Percentiles rank a stretch among this genome's conserved stretches.
phyloP scores from a whole-genome alignment of 164 flowering plant genomes.

The Liquidambar formosana region DNA sequence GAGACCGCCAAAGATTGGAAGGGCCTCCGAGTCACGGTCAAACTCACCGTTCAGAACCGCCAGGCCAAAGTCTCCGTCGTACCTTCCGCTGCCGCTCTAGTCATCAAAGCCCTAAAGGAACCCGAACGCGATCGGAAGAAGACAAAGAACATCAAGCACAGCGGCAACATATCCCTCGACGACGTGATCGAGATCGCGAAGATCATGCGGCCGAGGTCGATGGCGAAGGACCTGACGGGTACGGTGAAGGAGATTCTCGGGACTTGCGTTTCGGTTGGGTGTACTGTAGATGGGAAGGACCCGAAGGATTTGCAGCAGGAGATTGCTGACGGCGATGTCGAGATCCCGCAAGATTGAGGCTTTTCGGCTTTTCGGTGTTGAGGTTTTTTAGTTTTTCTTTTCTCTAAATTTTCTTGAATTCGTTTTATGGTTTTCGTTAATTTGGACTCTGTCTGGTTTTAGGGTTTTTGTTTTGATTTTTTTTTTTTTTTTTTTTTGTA shows the following conservation, averaged over 20 bases:
- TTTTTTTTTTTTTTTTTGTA: too few relatives aligned
- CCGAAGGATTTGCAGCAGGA: slow-evolving; percentile 39
- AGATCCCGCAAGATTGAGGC: slow-evolving; percentile 18
- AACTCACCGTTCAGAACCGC: slow-evolving; percentile 25
- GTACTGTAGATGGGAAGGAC: slow-evolving; percentile 34
- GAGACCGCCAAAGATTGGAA: slow-evolving; percentile 31
- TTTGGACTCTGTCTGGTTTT: too few relatives aligned
- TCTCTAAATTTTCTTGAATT: too few relatives aligned
- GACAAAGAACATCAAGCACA: slow-evolving; percentile 27
- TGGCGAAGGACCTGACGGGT: slow-evolving; percentile 35
- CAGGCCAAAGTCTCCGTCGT: slow-evolving; percentile 27
- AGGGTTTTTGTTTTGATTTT: too few relatives aligned
- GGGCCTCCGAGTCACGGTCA: slow-evolving; percentile 26
- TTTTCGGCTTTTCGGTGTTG: too few relatives aligned
- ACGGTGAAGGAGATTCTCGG: slow-evolving; percentile 35
- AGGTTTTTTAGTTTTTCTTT: too few relatives aligned
- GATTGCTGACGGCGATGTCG: slow-evolving; percentile 25
- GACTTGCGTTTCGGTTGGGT: slow-evolving; percentile 34
- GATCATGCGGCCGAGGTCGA: slow-evolving; percentile 30
- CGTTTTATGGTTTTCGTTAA: too few relatives aligned
- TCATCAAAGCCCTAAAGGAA: slow-evolving; percentile 26
- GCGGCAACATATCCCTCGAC: slow-evolving; percentile 23
- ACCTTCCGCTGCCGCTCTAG: slow-evolving; percentile 24
- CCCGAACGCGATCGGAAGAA: slow-evolving; percentile 30
- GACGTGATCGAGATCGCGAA: slow-evolving; percentile 27